Conservation (phyloP, 2,329 filamentous ascomycete species). For the Trichoderma cornu-damae region DNA sequence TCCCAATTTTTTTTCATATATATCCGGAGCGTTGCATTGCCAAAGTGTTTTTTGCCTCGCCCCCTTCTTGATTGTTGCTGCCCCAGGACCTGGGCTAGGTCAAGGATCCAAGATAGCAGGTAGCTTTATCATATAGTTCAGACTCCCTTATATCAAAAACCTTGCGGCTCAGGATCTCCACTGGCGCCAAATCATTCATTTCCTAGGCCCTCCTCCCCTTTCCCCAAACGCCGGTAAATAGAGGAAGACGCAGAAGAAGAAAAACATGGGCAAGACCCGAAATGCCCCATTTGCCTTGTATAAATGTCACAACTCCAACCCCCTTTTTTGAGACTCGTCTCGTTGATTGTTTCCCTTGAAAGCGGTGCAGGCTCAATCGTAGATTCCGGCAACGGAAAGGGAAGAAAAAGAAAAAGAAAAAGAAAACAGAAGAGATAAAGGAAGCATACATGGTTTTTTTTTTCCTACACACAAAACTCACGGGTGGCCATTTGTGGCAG, state of each 20-base stretch:
- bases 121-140: not conserved
- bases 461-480: slow-evolving; percentile 24
- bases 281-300: slow-evolving; percentile 12
- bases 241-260: slow-evolving; percentile 1
- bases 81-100: not conserved
- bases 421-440: slow-evolving; percentile 19
- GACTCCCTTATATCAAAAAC: not conserved
- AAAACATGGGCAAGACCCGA: not conserved
- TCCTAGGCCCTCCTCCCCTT: not conserved
- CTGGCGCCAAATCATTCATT: slow-evolving; percentile 6
- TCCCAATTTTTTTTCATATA: slow-evolving; percentile 14
- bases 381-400: not conserved
- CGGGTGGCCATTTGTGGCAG: slow-evolving; percentile 29
- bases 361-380: slow-evolving; percentile 19
- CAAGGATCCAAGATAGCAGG: not conserved
- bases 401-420: slow-evolving; percentile 24
- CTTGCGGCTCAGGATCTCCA: slow-evolving; percentile 6
- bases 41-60: not conserved
- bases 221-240: slow-evolving; percentile 1
- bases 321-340: slow-evolving; percentile 25
- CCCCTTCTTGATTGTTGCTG: no score
- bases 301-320: slow-evolving; percentile 26
- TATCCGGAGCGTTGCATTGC: slow-evolving; percentile 1
- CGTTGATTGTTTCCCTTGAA: slow-evolving; percentile 18
- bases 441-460: slow-evolving; percentile 26